Conservation (phyloP, 257 asterid species). For the Osmanthus fragrans region DNA sequence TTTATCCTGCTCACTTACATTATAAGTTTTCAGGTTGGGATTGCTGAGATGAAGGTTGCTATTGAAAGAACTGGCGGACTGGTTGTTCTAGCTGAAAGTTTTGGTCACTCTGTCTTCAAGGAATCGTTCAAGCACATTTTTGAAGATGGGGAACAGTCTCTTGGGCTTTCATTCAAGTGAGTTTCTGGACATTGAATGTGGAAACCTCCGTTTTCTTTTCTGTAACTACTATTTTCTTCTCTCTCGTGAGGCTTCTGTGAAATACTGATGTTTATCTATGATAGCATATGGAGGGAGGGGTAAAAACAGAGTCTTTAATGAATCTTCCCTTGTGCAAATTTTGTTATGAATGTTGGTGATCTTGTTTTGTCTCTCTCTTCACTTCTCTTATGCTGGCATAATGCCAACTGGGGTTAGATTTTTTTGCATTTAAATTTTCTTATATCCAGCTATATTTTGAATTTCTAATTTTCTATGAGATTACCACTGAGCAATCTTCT, state of each 20-base stretch:
- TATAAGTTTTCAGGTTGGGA: slow-evolving; percentile 69
- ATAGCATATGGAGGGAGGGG: not conserved
- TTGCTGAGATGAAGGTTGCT: slow-evolving; percentile 99
- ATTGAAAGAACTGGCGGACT: slow-evolving; percentile 97
- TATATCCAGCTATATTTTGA: not conserved
- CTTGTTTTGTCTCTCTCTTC: not conserved
- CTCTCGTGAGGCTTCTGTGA: not conserved
- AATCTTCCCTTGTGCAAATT: not conserved
- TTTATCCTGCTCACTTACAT: slow-evolving; percentile 23
- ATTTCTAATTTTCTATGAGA: slow-evolving; percentile 6
- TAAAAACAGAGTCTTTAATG: not conserved
- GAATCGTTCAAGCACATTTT: slow-evolving; percentile 83
- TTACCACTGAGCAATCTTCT: not conserved
- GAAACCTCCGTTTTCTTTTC: not conserved
- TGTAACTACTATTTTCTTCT: not conserved
- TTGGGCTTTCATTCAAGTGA: slow-evolving; percentile 94
- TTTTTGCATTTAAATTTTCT: not conserved
- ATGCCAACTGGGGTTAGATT: not conserved
- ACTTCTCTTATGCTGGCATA: not conserved
- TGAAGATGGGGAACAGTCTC: slow-evolving; percentile 88
- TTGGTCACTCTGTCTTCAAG: slow-evolving; percentile 97
- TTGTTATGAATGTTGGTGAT: not conserved
- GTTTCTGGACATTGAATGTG: slow-evolving; percentile 27
- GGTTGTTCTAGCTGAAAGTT: slow-evolving; percentile 92
- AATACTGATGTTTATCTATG: not conserved